Evolutionary conservation across 2,329 filamentous ascomycete genomes (phyloP).

Genomic region (Aspergillus tubingensis): DNA sequence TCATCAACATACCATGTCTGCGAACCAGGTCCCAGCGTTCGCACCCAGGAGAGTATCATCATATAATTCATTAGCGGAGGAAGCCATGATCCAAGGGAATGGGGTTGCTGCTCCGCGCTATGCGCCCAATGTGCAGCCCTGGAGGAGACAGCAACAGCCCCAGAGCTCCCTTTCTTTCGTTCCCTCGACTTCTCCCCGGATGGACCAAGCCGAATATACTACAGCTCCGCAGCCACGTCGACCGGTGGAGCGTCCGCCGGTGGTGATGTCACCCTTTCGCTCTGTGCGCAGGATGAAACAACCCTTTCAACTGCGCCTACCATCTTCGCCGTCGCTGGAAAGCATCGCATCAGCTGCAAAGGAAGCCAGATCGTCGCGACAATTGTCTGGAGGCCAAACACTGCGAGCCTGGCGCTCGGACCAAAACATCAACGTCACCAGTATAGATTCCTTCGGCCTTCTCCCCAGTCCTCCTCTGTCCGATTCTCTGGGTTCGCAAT

Average conservation of each 20-base stretch:
- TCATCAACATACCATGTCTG: slow-evolving; percentile 24
- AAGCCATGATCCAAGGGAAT: slow-evolving; percentile 13
- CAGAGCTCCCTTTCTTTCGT: slow-evolving; percentile 39
- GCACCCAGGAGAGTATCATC: slow-evolving; percentile 19
- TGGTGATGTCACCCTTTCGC: slow-evolving; percentile 40
- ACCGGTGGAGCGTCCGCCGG: slow-evolving; percentile 27
- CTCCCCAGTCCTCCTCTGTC: slow-evolving; percentile 42
- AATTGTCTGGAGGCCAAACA: slow-evolving; percentile 25
- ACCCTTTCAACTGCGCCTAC: slow-evolving; percentile 40
- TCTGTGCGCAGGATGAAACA: slow-evolving; percentile 44
- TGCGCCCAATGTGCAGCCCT: slow-evolving; percentile 28
- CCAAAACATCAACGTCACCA: slow-evolving; percentile 34
- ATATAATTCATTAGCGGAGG: slow-evolving; percentile 20
- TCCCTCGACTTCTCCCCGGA: slow-evolving; percentile 32
- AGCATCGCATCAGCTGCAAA: slow-evolving; percentile 23
- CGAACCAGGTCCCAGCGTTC: slow-evolving; percentile 20
- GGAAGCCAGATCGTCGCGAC: slow-evolving; percentile 21
- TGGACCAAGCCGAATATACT: slow-evolving; percentile 34
- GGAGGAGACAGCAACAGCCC: slow-evolving; percentile 33
- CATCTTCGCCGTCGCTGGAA: slow-evolving; percentile 37
- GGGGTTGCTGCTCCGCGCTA: slow-evolving; percentile 24
- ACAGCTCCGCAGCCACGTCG: slow-evolving; percentile 25
- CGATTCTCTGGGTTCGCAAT: slow-evolving; percentile 32
- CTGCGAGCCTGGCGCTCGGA: slow-evolving; percentile 41
- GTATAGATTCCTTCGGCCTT: slow-evolving; percentile 37